Evolutionary conservation across 331 rosid genomes (phyloP).

Genomic region (Cydonia oblonga): DNA sequence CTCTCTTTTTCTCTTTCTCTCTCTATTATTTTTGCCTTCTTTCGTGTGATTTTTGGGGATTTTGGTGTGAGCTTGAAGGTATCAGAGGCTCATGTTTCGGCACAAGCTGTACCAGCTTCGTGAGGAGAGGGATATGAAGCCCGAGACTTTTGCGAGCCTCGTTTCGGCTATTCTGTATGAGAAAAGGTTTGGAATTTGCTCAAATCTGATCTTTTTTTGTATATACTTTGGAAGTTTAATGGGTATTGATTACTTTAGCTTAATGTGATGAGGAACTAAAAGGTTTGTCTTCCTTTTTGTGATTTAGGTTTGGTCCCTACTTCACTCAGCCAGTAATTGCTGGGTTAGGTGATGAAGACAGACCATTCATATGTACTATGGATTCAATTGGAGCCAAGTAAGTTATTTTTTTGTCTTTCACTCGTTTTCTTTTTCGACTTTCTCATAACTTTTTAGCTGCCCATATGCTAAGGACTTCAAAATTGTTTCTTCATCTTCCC

Average conservation of each 20-base stretch:
- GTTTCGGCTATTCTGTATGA: slow-evolving; percentile 81
- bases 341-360: slow-evolving; percentile 80
- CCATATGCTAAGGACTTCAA: neutral
- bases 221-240: neutral
- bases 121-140: slow-evolving; percentile 93
- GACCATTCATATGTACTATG: slow-evolving; percentile 94
- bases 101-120: slow-evolving; percentile 90
- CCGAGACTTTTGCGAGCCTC: slow-evolving; percentile 86
- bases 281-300: neutral
- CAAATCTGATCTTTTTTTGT: neutral
- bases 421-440: neutral
- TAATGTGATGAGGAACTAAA: neutral
- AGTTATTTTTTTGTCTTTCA: slow-evolving; percentile 15
- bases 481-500: neutral
- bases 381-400: slow-evolving; percentile 94
- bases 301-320: slow-evolving; percentile 84
- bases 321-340: slow-evolving; percentile 95
- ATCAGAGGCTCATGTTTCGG: slow-evolving; percentile 75
- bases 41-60: neutral
- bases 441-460: neutral
- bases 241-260: neutral
- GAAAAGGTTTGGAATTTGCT: slow-evolving; percentile 53
- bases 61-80: slow-evolving; percentile 30
- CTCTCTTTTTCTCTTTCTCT: neutral
- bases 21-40: too few relatives aligned